Conservation (phyloP, 202 grass and related monocot genomes). For the Alloteropsis angusta region DNA sequence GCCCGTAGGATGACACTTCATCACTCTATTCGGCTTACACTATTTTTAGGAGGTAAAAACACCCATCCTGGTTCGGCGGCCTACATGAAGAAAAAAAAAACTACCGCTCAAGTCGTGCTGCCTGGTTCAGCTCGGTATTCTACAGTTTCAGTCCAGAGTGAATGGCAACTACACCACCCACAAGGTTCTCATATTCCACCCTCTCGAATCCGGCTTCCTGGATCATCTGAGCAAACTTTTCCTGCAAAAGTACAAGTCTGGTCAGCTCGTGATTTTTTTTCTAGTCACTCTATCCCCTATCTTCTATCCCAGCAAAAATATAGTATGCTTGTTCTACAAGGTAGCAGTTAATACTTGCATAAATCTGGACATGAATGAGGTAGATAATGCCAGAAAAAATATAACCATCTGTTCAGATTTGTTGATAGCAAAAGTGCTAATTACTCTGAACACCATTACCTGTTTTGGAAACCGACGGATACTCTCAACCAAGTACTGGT, state of each 20-base stretch:
- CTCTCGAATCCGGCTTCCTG: conserved; percentile 76
- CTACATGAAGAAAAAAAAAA: neutral
- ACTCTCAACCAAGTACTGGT: conserved; percentile 97
- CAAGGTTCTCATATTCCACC: conserved; percentile 89
- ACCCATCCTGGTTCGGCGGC: neutral
- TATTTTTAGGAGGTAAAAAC: neutral
- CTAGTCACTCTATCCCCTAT: neutral
- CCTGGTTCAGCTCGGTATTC: neutral
- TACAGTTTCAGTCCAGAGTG: conserved; percentile 80
- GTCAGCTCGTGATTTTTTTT: neutral
- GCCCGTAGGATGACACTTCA: neutral
- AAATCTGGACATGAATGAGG: neutral
- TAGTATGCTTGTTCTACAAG: neutral
- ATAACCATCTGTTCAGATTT: neutral
- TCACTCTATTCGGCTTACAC: neutral
- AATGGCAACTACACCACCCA: conserved; percentile 86
- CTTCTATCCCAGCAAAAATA: neutral
- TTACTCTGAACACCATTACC: conserved; percentile 26
- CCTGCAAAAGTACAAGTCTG: conserved; percentile 29
- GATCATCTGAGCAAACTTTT: conserved; percentile 86
- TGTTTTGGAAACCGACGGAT: conserved; percentile 79
- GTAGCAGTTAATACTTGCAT: neutral
- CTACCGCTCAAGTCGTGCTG: neutral
- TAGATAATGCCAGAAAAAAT: neutral
- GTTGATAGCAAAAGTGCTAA: neutral